Percentiles rank a stretch among this genome's conserved stretches.
These are phyloP conservation scores for Pichia norvegensis DNA, from an alignment of 1,139 yeast genomes.

Conservation along the genomic window DNA sequence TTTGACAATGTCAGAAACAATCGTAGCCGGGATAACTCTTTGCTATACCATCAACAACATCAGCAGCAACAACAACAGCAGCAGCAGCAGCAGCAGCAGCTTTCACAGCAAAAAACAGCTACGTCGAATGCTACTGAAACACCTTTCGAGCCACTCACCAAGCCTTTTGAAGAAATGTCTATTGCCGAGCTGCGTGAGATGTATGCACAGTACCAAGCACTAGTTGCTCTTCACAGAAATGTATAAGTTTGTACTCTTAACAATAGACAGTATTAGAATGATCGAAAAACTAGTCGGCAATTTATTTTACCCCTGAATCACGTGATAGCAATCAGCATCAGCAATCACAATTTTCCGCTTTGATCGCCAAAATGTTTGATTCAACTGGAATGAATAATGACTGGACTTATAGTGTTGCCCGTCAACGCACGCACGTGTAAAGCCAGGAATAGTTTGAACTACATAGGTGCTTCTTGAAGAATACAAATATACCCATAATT, in stretches of 20 bases:
- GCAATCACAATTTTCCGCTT: too few relatives aligned
- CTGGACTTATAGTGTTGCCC: too few relatives aligned
- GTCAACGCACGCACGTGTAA: not conserved
- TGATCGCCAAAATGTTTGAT: too few relatives aligned
- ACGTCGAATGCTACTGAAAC: not conserved
- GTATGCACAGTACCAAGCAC: conserved; percentile 27
- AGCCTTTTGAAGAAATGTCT: conserved; percentile 18
- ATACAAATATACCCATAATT: not conserved
- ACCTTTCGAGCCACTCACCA: not conserved
- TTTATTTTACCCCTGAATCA: too few relatives aligned
- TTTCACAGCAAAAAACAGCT: not conserved
- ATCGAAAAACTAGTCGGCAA: not conserved
- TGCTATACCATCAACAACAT: not conserved
- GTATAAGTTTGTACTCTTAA: not conserved
- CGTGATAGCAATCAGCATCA: too few relatives aligned
- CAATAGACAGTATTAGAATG: not conserved
- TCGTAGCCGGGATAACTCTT: conserved; percentile 25
- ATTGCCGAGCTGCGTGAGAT: conserved; percentile 27
- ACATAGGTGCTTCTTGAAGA: not conserved
- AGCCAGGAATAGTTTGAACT: not conserved
- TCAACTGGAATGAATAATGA: too few relatives aligned
- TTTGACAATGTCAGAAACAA: conserved; percentile 26
- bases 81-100: not conserved
- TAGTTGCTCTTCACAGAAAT: not conserved
- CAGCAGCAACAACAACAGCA: too few relatives aligned